phyloP scores from a whole-genome alignment of 2,329 filamentous ascomycete genomes.

The Colletotrichum higginsianum region DNA sequence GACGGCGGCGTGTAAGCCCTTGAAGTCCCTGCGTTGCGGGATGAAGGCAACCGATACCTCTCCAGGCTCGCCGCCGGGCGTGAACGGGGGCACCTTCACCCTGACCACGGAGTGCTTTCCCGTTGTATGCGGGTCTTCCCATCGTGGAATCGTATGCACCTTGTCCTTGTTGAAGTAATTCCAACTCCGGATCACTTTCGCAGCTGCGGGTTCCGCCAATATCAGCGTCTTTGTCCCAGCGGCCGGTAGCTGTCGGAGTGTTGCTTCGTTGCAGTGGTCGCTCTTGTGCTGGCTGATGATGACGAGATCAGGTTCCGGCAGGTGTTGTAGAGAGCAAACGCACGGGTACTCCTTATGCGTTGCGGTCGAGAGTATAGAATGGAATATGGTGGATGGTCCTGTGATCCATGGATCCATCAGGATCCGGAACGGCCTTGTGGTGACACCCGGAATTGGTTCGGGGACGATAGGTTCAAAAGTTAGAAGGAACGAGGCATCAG shows the following conservation, averaged over 20 bases:
- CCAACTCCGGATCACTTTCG: constrained; percentile 77
- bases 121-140: constrained; percentile 58
- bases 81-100: constrained; percentile 68
- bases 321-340: constrained; percentile 65
- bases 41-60: constrained; percentile 82
- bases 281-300: constrained; percentile 64
- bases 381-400: constrained; percentile 72
- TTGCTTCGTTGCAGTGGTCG: constrained; percentile 80
- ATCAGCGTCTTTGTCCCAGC: constrained; percentile 71
- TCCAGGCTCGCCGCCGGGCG: constrained; percentile 68
- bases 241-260: constrained; percentile 74
- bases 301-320: constrained; percentile 61
- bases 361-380: constrained; percentile 73
- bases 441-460: constrained; percentile 52
- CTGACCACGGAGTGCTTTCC: constrained; percentile 55
- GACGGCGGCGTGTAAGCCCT: constrained; percentile 75
- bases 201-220: constrained; percentile 75
- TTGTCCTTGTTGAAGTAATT: constrained; percentile 74
- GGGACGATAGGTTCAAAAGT: constrained; percentile 71
- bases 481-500: constrained; percentile 76
- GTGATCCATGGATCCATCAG: constrained; percentile 81
- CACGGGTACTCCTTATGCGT: constrained; percentile 69
- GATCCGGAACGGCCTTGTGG: constrained; percentile 72
- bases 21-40: constrained; percentile 71
- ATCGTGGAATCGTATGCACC: constrained; percentile 61